Evolutionary conservation across 257 asterid species (phyloP).

Genomic region (Coffea canephora): DNA sequence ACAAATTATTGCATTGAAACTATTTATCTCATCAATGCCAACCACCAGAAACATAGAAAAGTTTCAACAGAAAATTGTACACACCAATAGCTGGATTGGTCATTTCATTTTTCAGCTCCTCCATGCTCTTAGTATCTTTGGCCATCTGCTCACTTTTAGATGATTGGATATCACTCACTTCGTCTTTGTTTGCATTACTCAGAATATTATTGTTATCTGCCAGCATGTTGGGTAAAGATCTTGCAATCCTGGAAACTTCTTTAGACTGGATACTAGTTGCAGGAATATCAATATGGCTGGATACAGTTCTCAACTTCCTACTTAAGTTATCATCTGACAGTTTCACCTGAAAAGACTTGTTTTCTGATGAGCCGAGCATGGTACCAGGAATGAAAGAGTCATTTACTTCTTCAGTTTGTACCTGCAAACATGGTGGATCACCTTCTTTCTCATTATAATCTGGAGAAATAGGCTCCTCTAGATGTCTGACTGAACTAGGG

Average conservation of each 20-base stretch:
- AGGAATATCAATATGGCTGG: conserved; percentile 46
- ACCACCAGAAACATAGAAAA: neutral
- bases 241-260: conserved; percentile 37
- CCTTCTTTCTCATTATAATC: conserved; percentile 24
- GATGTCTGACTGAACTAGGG: conserved; percentile 14
- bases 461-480: conserved; percentile 22
- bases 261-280: conserved; percentile 29
- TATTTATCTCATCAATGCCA: neutral
- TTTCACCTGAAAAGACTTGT: conserved; percentile 36
- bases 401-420: conserved; percentile 23
- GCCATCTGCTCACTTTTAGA: conserved; percentile 26
- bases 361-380: conserved; percentile 27
- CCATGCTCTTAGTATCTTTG: conserved; percentile 20
- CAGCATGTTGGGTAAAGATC: conserved; percentile 66
- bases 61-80: conserved; percentile 9
- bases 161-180: conserved; percentile 21
- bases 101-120: conserved; percentile 35
- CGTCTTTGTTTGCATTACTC: conserved; percentile 7
- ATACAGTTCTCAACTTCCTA: conserved; percentile 37
- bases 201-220: conserved; percentile 23
- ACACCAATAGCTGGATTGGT: conserved; percentile 46
- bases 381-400: conserved; percentile 27
- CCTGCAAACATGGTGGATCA: conserved; percentile 20
- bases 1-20: neutral
- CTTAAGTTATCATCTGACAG: conserved; percentile 24